Evolutionary conservation across 2,329 filamentous ascomycete genomes (phyloP), one percentile per base, ranked within the genome.

Genomic region (Hymenoscyphus fraxineus): DNA sequence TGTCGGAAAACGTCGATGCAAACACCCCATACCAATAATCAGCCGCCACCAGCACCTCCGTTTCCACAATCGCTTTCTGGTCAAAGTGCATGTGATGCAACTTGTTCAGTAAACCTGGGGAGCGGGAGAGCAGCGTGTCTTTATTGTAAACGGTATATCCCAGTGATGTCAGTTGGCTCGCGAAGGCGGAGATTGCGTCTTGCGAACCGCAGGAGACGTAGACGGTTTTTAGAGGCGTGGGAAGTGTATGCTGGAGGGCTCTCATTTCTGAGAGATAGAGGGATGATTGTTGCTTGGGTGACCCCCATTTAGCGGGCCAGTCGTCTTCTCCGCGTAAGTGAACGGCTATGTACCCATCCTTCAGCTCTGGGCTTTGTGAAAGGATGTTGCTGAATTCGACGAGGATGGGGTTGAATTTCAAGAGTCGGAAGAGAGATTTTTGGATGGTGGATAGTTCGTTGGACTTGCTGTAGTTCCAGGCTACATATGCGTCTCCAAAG

Each of bases 21-120:
- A 64, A 22, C 6, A 68, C 27, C 12, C 67, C 67, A 9, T 64
- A 44, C 41, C 64, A 68, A 41, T 60, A 66, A n/a, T 60, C 56
- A 27, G 67, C 67, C 22, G 51, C 41, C 5, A 67, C 54, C 38
- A 68, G 54, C 6, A 64, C 60, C 13, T 65, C 38, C 19, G 64
- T 67, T 13, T 68, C 67, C 27, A 67, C 62, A 35, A 68, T 65
- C 12, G 58, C 67, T 41, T 64, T 68, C 56, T 63, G n/a, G 32
- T 67, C 67, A 55, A 68, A 68, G 10, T 6, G 47, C 41, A 68
- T 15, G 15, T 10, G 35, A 12, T 67, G 64, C 13, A 68, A 15
- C 15, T 60, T 47, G 12, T 22, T 51, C 3, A 66, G 38, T 6
- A 54, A 63, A 5, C 39, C 55, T 0, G 40, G 62, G 27, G 63